These are phyloP conservation scores for Barbatosphaeria neglecta DNA, from an alignment of 495 filamentous ascomycete species.

Conservation along the genomic window DNA sequence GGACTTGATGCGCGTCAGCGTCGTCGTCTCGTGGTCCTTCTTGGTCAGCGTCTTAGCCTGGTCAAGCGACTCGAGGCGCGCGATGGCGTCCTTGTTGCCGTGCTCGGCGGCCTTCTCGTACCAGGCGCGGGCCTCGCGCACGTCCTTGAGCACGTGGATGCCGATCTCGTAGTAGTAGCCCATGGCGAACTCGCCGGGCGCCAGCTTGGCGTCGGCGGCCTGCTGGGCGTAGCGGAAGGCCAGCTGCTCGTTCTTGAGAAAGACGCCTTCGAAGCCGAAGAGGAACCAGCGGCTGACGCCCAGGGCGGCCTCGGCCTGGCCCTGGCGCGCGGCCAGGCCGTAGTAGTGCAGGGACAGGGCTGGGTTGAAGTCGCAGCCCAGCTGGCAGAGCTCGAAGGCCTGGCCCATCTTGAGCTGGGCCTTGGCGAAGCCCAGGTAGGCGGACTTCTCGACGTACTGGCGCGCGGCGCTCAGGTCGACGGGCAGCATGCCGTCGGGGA, in stretches of 20 bases:
- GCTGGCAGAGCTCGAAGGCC: conserved; percentile 85
- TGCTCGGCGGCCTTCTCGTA: conserved; percentile 82
- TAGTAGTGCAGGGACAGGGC: conserved; percentile 91
- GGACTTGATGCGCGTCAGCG: conserved; percentile 82
- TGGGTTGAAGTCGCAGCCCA: conserved; percentile 92
- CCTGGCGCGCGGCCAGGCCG: conserved; percentile 78
- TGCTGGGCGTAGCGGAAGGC: conserved; percentile 85
- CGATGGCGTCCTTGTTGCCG: conserved; percentile 81
- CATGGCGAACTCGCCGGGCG: conserved; percentile 92
- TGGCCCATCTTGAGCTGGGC: conserved; percentile 96
- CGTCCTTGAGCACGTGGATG: conserved; percentile 68
- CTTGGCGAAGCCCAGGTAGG: conserved; percentile 92
- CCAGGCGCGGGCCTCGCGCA: conserved; percentile 78
- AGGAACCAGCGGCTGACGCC: conserved; percentile 98
- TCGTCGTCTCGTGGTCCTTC: conserved; percentile 85
- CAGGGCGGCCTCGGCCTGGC: conserved; percentile 84
- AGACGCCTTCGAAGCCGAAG: conserved; percentile 81
- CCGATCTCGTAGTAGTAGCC: conserved; percentile 98
- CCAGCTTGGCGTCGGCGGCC: conserved; percentile 65
- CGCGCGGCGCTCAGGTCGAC: conserved; percentile 64
- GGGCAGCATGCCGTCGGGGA: conserved; percentile 61
- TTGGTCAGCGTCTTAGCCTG: conserved; percentile 78
- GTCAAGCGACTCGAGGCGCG: conserved; percentile 71
- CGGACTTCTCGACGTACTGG: conserved; percentile 90
- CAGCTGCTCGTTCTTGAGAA: conserved; percentile 88